These are phyloP conservation scores for Cyberlindnera xylosilytica DNA, from an alignment of 805 yeast species.

Conservation along the genomic window DNA sequence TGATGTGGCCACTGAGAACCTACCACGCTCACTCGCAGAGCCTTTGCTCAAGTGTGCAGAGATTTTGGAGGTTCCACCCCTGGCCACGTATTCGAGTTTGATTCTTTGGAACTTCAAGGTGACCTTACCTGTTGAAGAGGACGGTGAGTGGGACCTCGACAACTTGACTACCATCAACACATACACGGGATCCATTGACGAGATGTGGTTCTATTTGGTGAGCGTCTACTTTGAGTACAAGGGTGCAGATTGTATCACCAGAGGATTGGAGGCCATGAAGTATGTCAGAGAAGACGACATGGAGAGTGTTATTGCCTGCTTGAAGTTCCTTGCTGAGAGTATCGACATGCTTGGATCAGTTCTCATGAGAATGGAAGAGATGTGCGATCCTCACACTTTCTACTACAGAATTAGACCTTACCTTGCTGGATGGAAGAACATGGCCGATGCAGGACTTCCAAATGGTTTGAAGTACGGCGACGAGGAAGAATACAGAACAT, in stretches of 20 bases:
- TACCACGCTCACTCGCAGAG: constrained; percentile 66
- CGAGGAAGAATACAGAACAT: constrained; percentile 50
- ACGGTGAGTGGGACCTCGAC: constrained; percentile 46
- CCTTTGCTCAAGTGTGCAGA: constrained; percentile 65
- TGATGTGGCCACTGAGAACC: constrained; percentile 51
- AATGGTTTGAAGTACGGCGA: constrained; percentile 77
- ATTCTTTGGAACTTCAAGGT: constrained; percentile 85
- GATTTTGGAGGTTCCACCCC: constrained; percentile 71
- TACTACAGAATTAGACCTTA: constrained; percentile 85
- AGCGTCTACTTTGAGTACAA: constrained; percentile 81
- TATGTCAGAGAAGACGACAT: constrained; percentile 48
- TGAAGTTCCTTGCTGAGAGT: constrained; percentile 68
- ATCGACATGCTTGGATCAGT: constrained; percentile 73
- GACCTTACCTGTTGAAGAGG: constrained; percentile 42
- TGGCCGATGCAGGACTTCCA: constrained; percentile 81
- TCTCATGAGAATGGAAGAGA: constrained; percentile 81
- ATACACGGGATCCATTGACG: constrained; percentile 88
- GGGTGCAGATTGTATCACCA: constrained; percentile 68
- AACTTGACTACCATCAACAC: constrained; percentile 78
- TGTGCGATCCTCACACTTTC: constrained; percentile 92
- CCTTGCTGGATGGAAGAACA: constrained; percentile 91
- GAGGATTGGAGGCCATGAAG: constrained; percentile 66
- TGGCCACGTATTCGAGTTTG: constrained; percentile 84
- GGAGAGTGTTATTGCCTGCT: constrained; percentile 37
- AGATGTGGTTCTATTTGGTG: constrained; percentile 89